phyloP scores from a whole-genome alignment of 345 rosid species.

The Viola odorata region DNA sequence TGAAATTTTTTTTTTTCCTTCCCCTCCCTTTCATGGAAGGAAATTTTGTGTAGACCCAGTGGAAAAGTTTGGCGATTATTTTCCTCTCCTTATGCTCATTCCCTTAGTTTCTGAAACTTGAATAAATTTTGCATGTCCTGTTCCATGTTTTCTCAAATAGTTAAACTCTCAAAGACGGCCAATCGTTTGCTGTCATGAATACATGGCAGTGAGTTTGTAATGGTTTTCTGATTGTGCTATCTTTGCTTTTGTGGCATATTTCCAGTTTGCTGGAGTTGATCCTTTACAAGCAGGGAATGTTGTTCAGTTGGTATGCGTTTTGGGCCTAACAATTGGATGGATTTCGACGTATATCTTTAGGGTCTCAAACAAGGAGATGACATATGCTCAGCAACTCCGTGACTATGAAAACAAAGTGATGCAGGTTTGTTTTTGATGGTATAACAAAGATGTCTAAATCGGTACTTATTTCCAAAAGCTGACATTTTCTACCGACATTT shows the following conservation, averaged over 20 bases:
- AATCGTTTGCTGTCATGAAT: no score
- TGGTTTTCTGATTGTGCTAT: no score
- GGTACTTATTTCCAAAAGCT: not conserved
- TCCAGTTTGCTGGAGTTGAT: slow-evolving; percentile 80
- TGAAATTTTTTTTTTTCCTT: no score
- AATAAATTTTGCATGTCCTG: no score
- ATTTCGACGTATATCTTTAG: slow-evolving; percentile 83
- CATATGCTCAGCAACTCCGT: slow-evolving; percentile 86
- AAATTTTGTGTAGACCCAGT: no score
- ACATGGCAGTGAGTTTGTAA: no score
- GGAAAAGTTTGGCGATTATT: no score
- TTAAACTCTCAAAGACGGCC: no score
- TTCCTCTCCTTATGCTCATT: no score
- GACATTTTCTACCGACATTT: not conserved
- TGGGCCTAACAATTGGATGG: slow-evolving; percentile 93
- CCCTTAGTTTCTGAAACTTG: no score
- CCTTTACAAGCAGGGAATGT: slow-evolving; percentile 88
- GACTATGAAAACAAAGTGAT: slow-evolving; percentile 91
- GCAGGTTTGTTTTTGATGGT: slow-evolving; percentile 44
- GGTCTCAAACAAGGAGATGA: slow-evolving; percentile 97
- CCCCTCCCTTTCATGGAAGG: no score
- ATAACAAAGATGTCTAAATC: not conserved
- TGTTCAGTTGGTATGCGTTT: slow-evolving; percentile 71
- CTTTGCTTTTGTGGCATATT: not conserved
- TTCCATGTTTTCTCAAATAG: no score